Evolutionary conservation across 2,329 filamentous ascomycete genomes (phyloP).

Genomic region (Fusarium nisikadoi): DNA sequence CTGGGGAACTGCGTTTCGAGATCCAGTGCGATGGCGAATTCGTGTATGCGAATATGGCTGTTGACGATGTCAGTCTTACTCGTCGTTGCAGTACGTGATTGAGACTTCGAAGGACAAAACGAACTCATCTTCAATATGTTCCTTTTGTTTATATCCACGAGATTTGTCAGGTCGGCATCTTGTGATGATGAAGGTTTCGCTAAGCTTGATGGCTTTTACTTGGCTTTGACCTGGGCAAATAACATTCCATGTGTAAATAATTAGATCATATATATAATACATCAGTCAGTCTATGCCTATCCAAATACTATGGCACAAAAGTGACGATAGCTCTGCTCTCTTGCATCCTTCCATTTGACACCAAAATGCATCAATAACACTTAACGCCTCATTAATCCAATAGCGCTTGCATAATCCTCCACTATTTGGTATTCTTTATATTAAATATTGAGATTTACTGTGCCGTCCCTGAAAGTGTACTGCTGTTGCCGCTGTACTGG

Average conservation of each 20-base stretch:
- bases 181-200: not conserved
- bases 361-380: not conserved
- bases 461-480: not conserved
- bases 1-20: not conserved
- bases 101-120: not conserved
- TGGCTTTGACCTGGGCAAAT: not conserved
- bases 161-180: not conserved
- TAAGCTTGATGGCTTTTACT: not conserved
- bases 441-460: not conserved
- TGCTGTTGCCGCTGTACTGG: not conserved
- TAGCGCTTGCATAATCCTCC: not conserved
- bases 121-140: not conserved
- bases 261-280: not conserved
- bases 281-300: not conserved
- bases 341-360: not conserved
- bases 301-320: not conserved
- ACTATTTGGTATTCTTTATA: not conserved
- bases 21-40: not conserved
- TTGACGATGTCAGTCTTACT: not conserved
- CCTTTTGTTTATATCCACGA: accelerated
- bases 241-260: not conserved
- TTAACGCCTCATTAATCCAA: not conserved
- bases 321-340: not conserved
- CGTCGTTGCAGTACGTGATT: not conserved
- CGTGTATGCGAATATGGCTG: not conserved